phyloP scores from a whole-genome alignment of 257 asterid species.

The Henckelia pumila region DNA sequence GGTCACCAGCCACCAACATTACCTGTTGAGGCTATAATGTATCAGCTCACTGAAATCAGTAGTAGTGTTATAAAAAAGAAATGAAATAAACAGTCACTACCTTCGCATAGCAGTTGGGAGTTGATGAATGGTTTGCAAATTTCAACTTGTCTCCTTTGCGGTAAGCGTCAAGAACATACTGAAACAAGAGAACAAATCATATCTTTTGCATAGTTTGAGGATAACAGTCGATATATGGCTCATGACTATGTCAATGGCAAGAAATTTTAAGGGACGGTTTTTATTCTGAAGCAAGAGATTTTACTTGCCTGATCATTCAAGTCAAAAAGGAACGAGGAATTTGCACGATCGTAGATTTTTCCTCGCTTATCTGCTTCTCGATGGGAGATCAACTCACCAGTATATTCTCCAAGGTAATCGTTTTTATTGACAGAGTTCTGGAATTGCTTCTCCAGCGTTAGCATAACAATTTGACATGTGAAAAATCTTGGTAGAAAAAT shows the following conservation, averaged over 20 bases:
- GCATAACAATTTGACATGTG: neutral
- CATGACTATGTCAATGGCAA: neutral
- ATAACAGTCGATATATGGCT: neutral
- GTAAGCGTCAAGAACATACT: slow-evolving; percentile 94
- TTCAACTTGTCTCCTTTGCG: slow-evolving; percentile 96
- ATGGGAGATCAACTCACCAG: slow-evolving; percentile 93
- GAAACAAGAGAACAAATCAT: slow-evolving; percentile 25
- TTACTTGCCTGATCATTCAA: slow-evolving; percentile 84
- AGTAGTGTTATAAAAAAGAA: slow-evolving; percentile 1
- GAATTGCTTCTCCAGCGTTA: slow-evolving; percentile 19
- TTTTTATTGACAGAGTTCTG: slow-evolving; percentile 87
- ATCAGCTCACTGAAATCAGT: slow-evolving; percentile 12
- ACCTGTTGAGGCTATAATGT: slow-evolving; percentile 42
- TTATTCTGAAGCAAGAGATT: slow-evolving; percentile 1
- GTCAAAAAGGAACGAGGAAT: slow-evolving; percentile 91
- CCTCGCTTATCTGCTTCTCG: slow-evolving; percentile 98
- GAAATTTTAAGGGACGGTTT: neutral
- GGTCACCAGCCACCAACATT: slow-evolving; percentile 92
- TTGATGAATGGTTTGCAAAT: slow-evolving; percentile 93
- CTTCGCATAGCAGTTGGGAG: slow-evolving; percentile 93
- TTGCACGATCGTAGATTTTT: slow-evolving; percentile 85
- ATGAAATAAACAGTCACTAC: slow-evolving; percentile 34
- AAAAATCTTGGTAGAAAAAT: slow-evolving; percentile 13
- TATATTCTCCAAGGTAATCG: slow-evolving; percentile 95
- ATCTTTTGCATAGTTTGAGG: neutral